Evolutionary conservation across 768 basidiomycete genomes (phyloP).

Genomic region (Tylopilus rubrobrunneus): DNA sequence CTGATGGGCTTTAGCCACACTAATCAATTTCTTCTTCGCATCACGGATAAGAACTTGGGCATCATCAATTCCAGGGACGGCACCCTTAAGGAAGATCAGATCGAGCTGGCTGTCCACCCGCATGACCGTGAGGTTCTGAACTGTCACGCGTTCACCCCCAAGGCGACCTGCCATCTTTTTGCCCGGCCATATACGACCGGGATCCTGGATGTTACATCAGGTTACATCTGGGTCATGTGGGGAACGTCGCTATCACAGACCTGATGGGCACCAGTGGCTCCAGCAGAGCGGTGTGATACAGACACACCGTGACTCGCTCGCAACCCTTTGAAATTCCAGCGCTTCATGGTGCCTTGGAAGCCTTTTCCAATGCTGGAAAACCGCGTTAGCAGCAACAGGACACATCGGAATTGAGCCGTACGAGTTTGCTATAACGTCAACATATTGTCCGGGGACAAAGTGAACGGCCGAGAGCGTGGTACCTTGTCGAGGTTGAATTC

Average conservation of each 20-base stretch:
- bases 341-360: conserved; percentile 95
- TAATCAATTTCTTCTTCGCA: conserved; percentile 82
- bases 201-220: conserved; percentile 56
- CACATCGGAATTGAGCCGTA: conserved; percentile 36
- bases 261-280: conserved; percentile 94
- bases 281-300: conserved; percentile 86
- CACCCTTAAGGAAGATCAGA: conserved; percentile 88
- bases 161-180: conserved; percentile 98
- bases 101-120: conserved; percentile 85
- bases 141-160: conserved; percentile 78
- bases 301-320: conserved; percentile 96
- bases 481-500: conserved; percentile 41
- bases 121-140: conserved; percentile 85
- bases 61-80: conserved; percentile 86
- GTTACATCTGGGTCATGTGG: background rate
- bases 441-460: conserved; percentile 95
- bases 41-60: conserved; percentile 83
- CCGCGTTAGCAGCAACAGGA: conserved; percentile 3
- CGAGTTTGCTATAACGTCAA: conserved; percentile 90
- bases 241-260: conserved; percentile 40
- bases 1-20: conserved; percentile 58
- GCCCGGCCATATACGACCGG: conserved; percentile 93
- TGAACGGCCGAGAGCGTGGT: conserved; percentile 88
- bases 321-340: conserved; percentile 89
- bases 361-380: conserved; percentile 88